These are phyloP conservation scores for Hypoxylon sp. DNA, from an alignment of 2,329 filamentous ascomycete genomes.

Conservation along the genomic window DNA sequence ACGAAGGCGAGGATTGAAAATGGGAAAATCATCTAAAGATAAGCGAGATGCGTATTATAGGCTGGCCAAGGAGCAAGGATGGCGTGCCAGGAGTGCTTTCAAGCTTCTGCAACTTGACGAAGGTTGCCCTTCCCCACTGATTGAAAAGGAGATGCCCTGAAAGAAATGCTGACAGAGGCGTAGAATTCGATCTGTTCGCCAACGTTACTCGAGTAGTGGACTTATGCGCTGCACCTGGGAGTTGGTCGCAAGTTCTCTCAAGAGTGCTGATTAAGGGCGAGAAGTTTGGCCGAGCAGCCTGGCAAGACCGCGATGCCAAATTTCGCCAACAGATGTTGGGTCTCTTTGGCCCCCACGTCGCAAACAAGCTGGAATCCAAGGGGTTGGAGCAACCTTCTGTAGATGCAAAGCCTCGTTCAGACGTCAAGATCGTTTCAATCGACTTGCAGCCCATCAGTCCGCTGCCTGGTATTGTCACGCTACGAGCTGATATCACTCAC, in stretches of 20 bases:
- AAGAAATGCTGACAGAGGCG: conserved; percentile 30
- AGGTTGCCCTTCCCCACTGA: conserved; percentile 59
- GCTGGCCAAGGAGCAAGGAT: conserved; percentile 98
- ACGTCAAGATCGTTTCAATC: conserved; percentile 95
- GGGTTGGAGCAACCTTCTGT: conserved; percentile 39
- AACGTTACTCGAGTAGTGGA: conserved; percentile 94
- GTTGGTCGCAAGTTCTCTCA: conserved; percentile 97
- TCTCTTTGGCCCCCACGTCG: conserved; percentile 57
- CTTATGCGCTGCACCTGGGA: conserved; percentile 93
- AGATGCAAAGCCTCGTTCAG: conserved; percentile 64
- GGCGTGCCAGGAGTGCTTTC: conserved; percentile 95
- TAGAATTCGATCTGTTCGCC: conserved; percentile 93
- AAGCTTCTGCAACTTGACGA: conserved; percentile 96
- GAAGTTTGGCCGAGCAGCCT: conserved; percentile 85
- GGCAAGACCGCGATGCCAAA: conserved; percentile 84
- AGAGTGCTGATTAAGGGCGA: conserved; percentile 94
- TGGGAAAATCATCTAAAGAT: conserved; percentile 99
- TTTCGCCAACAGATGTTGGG: conserved; percentile 72
- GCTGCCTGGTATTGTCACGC: conserved; percentile 89
- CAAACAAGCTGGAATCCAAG: conserved; percentile 44
- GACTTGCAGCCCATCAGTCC: conserved; percentile 97
- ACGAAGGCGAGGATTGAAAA: conserved; percentile 55
- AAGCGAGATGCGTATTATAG: conserved; percentile 98
- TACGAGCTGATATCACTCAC: conserved; percentile 97
- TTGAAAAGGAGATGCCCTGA: neutral